These are phyloP conservation scores for Paecilomyces sp. DNA, from an alignment of 2,329 filamentous ascomycete genomes.

Conservation along the genomic window DNA sequence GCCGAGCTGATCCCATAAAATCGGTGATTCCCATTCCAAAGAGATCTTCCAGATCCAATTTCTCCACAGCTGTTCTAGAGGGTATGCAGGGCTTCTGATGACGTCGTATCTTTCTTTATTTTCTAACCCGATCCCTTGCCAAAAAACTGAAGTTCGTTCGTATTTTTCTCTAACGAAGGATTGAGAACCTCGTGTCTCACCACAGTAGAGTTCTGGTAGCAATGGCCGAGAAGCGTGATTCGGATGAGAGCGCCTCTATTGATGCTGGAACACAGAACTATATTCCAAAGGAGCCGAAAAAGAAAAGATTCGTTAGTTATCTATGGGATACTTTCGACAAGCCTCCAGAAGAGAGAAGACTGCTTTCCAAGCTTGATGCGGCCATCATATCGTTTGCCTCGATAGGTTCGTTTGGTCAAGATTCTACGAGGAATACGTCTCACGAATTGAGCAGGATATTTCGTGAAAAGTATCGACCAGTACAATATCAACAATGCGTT, in stretches of 20 bases:
- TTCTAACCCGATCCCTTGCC: not conserved
- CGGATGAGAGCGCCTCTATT: not conserved
- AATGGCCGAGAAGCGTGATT: not conserved
- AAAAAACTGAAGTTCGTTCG: not conserved
- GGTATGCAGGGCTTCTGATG: not conserved
- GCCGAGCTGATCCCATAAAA: not conserved
- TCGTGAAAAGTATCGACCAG: constrained; percentile 45
- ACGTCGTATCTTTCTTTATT: not conserved
- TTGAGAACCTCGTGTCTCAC: not conserved
- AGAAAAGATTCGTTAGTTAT: constrained; percentile 42
- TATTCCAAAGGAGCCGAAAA: constrained; percentile 6
- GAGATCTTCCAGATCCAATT: not conserved
- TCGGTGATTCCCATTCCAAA: not conserved
- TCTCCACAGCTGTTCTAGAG: not conserved
- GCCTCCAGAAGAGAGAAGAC: constrained; percentile 40
- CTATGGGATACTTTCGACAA: constrained; percentile 50
- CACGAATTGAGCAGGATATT: constrained; percentile 31
- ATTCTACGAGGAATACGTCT: not conserved
- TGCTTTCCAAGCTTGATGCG: constrained; percentile 45
- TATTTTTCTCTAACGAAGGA: not conserved
- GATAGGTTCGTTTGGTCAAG: constrained; percentile 21
- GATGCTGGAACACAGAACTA: not conserved
- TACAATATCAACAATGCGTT: constrained; percentile 42
- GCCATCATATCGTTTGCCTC: constrained; percentile 43
- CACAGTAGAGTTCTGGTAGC: not conserved